phyloP scores from a whole-genome alignment of 2,329 filamentous ascomycete genomes.

The Lachnellula arida region DNA sequence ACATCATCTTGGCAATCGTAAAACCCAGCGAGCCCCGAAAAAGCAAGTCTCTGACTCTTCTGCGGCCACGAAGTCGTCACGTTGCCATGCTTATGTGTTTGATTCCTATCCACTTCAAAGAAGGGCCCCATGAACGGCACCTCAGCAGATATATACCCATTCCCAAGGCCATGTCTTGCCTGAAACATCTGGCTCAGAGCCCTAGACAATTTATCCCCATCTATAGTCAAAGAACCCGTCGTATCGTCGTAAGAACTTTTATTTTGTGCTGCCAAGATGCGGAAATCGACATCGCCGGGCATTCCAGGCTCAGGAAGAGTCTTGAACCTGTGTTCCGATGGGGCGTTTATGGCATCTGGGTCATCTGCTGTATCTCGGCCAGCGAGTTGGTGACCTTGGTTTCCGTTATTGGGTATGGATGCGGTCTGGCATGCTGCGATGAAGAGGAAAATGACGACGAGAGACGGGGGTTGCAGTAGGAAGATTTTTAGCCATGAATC shows the following conservation, averaged over 20 bases:
- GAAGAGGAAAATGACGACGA: too few relatives aligned
- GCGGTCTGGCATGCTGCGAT: too few relatives aligned
- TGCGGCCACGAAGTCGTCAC: constrained; percentile 58
- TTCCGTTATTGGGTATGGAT: too few relatives aligned
- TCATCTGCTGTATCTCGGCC: too few relatives aligned
- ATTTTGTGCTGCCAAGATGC: constrained; percentile 3
- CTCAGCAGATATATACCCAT: constrained; percentile 13
- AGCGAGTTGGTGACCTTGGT: too few relatives aligned
- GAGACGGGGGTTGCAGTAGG: too few relatives aligned
- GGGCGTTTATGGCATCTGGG: too few relatives aligned
- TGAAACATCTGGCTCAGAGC: constrained; percentile 4
- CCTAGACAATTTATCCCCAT: background rate
- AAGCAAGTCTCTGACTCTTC: constrained; percentile 57
- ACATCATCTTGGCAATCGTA: constrained; percentile 55
- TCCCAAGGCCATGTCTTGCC: constrained; percentile 10
- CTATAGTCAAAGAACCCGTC: constrained; percentile 5
- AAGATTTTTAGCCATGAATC: too few relatives aligned
- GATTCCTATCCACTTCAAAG: constrained; percentile 17
- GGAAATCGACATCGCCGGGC: background rate
- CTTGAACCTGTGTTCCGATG: constrained; percentile 1
- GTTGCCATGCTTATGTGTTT: constrained; percentile 13
- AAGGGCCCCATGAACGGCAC: constrained; percentile 13
- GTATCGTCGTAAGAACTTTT: constrained; percentile 4
- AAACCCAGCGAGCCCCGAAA: constrained; percentile 64
- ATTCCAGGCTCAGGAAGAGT: constrained; percentile 7